Conservation (phyloP, 2,329 filamentous ascomycete genomes). For the Nemania abortiva region DNA sequence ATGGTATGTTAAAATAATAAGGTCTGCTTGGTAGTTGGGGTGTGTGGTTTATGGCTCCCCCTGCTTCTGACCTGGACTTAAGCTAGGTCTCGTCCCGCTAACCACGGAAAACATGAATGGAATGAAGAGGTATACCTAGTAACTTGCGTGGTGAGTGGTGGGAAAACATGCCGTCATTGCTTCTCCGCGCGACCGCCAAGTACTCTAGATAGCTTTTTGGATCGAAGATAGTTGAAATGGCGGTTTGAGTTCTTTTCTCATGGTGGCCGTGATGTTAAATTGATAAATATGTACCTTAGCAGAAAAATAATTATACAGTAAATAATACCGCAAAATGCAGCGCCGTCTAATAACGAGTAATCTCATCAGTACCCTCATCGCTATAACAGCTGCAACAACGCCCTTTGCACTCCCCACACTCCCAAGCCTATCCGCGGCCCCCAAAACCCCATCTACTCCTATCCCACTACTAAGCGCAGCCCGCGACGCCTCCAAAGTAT, state of each 20-base stretch:
- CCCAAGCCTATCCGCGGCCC: slow-evolving; percentile 12
- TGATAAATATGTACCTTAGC: not conserved
- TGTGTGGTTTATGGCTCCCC: too few species aligned
- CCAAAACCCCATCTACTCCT: slow-evolving; percentile 23
- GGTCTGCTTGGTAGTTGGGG: too few species aligned
- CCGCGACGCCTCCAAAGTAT: slow-evolving; percentile 31
- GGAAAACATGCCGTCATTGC: slow-evolving; percentile 29
- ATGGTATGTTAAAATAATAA: too few species aligned
- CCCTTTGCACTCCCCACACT: slow-evolving; percentile 23
- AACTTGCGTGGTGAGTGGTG: slow-evolving; percentile 29
- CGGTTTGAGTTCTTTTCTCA: too few species aligned
- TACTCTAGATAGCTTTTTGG: not conserved
- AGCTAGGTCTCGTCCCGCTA: too few species aligned
- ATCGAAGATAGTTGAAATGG: not conserved
- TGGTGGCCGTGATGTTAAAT: too few species aligned
- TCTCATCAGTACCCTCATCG: not conserved
- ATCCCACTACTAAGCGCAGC: slow-evolving; percentile 20
- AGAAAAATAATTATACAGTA: not conserved
- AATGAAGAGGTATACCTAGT: too few species aligned
- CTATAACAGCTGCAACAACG: not conserved
- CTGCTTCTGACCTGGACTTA: too few species aligned
- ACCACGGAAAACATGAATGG: too few species aligned
- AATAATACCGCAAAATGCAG: slow-evolving; percentile 5
- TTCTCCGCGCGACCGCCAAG: slow-evolving; percentile 32
- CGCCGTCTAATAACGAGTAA: not conserved